Conservation (phyloP, 2,329 filamentous ascomycete species). For the Canariomyces notabilis region DNA sequence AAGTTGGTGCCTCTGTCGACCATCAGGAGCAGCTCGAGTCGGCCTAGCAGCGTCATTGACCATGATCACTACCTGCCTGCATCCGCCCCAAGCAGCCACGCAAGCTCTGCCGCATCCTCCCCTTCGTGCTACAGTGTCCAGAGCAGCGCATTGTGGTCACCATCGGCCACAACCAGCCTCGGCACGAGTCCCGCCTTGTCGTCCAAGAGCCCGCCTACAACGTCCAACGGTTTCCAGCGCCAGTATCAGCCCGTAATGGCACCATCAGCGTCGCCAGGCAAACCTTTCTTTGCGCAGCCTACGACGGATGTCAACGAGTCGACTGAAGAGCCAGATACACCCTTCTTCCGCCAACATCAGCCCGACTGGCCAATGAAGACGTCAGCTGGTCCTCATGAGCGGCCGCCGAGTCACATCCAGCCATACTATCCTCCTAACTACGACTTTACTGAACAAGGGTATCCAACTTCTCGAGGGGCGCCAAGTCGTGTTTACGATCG, state of each 20-base stretch:
- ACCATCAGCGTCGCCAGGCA: not conserved
- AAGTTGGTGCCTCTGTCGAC: not conserved
- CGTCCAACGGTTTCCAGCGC: not conserved
- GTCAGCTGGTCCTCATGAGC: not conserved
- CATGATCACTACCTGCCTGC: not conserved
- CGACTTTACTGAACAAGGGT: not conserved
- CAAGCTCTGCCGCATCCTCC: constrained; percentile 5
- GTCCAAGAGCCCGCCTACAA: constrained; percentile 3
- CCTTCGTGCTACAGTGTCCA: constrained; percentile 11
- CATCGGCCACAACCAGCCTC: constrained; percentile 1
- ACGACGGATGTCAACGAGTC: not conserved
- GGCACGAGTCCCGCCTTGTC: constrained; percentile 6
- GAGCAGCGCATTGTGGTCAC: constrained; percentile 10
- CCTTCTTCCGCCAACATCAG: constrained; percentile 4
- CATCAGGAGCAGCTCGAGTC: not conserved
- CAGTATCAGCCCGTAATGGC: not conserved
- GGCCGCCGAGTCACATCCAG: not conserved
- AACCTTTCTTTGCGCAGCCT: not conserved
- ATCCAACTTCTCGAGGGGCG: not conserved
- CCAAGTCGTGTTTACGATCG: not conserved
- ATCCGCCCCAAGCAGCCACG: constrained; percentile 6
- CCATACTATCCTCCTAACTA: not conserved
- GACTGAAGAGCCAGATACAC: constrained; percentile 2
- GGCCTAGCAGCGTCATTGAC: constrained; percentile 4
- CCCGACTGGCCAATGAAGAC: constrained; percentile 5